Percentiles rank a stretch among this genome's conserved stretches.
Conservation (phyloP, 2,329 filamentous ascomycete genomes). For the Pseudophaeomoniella oleicola region DNA sequence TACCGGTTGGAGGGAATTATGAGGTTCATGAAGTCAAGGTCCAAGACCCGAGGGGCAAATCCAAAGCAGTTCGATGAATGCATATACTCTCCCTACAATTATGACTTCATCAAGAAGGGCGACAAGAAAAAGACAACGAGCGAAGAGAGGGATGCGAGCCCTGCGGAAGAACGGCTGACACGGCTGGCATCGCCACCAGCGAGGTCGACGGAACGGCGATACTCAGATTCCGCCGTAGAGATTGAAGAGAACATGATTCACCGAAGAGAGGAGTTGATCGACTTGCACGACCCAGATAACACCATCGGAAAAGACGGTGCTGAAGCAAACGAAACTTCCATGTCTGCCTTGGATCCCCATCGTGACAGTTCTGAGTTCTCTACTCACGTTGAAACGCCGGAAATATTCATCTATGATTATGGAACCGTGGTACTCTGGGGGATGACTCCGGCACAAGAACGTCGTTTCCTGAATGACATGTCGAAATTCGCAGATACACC, state of each 20-base stretch:
- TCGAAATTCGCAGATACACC: slow-evolving; percentile 90
- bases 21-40: slow-evolving; percentile 76
- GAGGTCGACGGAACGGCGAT: slow-evolving; percentile 12
- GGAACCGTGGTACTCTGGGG: slow-evolving; percentile 98
- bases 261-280: slow-evolving; percentile 47
- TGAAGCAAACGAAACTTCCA: slow-evolving; percentile 2
- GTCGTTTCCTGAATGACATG: slow-evolving; percentile 82
- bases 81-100: slow-evolving; percentile 88
- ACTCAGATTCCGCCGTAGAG: slow-evolving; percentile 55
- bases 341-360: slow-evolving; percentile 24
- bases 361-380: slow-evolving; percentile 50
- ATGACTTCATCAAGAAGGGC: slow-evolving; percentile 38
- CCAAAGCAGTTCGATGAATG: slow-evolving; percentile 96
- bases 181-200: slow-evolving; percentile 9
- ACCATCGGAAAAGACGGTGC: slow-evolving; percentile 10
- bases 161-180: slow-evolving; percentile 11
- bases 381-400: slow-evolving; percentile 76
- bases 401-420: slow-evolving; percentile 94
- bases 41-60: slow-evolving; percentile 60
- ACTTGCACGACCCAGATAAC: slow-evolving; percentile 35
- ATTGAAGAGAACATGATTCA: slow-evolving; percentile 44
- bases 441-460: slow-evolving; percentile 82
- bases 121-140: slow-evolving; percentile 16
- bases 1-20: slow-evolving; percentile 84
- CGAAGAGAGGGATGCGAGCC: slow-evolving; percentile 19